These are phyloP conservation scores for Albizia julibrissin DNA, from an alignment of 306 rosid genomes.

Conservation along the genomic window DNA sequence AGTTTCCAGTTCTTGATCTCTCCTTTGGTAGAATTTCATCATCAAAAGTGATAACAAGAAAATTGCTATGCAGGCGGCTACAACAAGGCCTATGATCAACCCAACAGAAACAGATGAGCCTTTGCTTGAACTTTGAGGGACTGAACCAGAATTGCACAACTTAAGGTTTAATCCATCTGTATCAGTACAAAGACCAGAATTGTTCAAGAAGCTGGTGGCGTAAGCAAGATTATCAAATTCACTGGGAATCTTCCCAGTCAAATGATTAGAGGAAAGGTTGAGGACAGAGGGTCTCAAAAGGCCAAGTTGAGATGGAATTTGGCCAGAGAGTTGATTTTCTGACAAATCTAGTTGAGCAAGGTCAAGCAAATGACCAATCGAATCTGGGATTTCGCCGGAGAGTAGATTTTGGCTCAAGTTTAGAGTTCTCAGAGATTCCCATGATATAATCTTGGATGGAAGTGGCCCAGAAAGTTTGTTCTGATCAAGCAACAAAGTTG, in stretches of 20 bases:
- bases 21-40: constrained; percentile 34
- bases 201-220: constrained; percentile 64
- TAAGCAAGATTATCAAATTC: constrained; percentile 41
- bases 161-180: constrained; percentile 33
- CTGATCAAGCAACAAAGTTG: constrained; percentile 39
- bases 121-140: constrained; percentile 34
- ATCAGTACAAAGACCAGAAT: constrained; percentile 63
- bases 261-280: constrained; percentile 50
- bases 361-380: constrained; percentile 32
- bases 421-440: constrained; percentile 36
- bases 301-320: constrained; percentile 49
- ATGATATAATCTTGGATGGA: constrained; percentile 38
- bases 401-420: constrained; percentile 42
- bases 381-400: constrained; percentile 42
- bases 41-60: constrained; percentile 27
- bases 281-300: constrained; percentile 13
- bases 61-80: constrained; percentile 22
- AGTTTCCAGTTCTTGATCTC: constrained; percentile 36
- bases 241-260: constrained; percentile 59
- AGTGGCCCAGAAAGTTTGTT: constrained; percentile 43
- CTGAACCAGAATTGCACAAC: constrained; percentile 40
- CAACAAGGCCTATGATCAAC: constrained; percentile 45
- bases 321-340: constrained; percentile 55
- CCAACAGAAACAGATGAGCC: constrained; percentile 47
- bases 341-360: constrained; percentile 54